phyloP scores from a whole-genome alignment of 441 rosid species.

The Populus hybrid region DNA sequence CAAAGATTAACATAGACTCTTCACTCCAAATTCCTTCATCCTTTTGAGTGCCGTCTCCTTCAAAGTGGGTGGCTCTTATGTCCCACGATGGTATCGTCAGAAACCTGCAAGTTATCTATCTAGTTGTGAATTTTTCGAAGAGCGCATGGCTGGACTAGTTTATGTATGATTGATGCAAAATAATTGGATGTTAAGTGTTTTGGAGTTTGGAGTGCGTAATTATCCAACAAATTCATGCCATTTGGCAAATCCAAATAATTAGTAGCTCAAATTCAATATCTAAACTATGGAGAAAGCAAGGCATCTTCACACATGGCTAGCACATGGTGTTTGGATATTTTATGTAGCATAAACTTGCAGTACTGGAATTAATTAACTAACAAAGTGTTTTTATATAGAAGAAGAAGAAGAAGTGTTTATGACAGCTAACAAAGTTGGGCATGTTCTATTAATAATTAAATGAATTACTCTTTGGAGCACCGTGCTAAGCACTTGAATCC shows the following conservation, averaged over 20 bases:
- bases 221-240: neutral
- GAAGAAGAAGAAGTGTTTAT: no score
- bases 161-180: neutral
- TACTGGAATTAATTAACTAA: neutral
- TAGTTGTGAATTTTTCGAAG: no score
- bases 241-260: neutral
- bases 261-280: neutral
- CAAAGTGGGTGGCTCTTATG: neutral
- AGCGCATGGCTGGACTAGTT: no score
- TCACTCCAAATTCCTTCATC: neutral
- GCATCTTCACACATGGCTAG: constrained; percentile 8
- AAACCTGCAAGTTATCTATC: no score
- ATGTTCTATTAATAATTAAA: no score
- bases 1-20: neutral
- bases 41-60: neutral
- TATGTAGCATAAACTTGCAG: neutral
- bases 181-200: neutral
- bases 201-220: neutral
- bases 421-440: no score
- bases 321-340: neutral
- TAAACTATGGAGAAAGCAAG: neutral
- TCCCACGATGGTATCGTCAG: neutral
- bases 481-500: no score
- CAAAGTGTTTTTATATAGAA: neutral
- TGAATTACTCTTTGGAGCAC: no score